Evolutionary conservation across 2,329 filamentous ascomycete species (phyloP), one percentile per base, ranked within the genome.

Genomic region (Talaromyces sp.): DNA sequence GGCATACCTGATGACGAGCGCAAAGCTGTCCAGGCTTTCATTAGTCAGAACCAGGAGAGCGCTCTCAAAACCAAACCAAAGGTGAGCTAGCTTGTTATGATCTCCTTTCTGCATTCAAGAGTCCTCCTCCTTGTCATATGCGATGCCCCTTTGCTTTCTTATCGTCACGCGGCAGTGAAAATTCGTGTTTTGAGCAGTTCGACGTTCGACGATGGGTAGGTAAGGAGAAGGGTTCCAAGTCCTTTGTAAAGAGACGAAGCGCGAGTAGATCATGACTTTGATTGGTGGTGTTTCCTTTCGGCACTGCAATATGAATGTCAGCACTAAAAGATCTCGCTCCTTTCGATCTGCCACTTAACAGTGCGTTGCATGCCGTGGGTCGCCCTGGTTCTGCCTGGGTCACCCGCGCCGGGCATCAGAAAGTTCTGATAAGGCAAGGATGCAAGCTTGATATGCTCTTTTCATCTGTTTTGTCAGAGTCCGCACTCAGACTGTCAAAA

Each of bases 11-110:
- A 79, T 53, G 78, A 83, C 56, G 80, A 84, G 60, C 79, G 82
- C 61, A 82, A 82, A 51, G 85, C 81, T 17, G 72, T 94, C 5
- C 80, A 83, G 63, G 88, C 87, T 1, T 96, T 96, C 72, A 80
- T 83, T 21, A 79, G 78, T 43, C 78, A 81, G 64, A 97, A 96
- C 66, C 77, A 82, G 63, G 84, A 85, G 60, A 88, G 84, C 61
- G 90, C 91, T 13, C 78, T 97, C 53, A 96, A 95, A 79, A 93
- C 84, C 37, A 87, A 87, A 68, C 92, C 92, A 4, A 93, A 92
- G 84, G 90, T 91, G 72, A 71, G 81, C 76, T 10, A 39, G 60
- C 7, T 36, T 37, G 2, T 52, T 9, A 17, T 28, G 15, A 25
- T 50, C 22, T 17, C n/a, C 8, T 25, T 56, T 6, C 28, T 40